phyloP scores from a whole-genome alignment of 2,329 filamentous ascomycete species.

The Colletotrichum kahawae region DNA sequence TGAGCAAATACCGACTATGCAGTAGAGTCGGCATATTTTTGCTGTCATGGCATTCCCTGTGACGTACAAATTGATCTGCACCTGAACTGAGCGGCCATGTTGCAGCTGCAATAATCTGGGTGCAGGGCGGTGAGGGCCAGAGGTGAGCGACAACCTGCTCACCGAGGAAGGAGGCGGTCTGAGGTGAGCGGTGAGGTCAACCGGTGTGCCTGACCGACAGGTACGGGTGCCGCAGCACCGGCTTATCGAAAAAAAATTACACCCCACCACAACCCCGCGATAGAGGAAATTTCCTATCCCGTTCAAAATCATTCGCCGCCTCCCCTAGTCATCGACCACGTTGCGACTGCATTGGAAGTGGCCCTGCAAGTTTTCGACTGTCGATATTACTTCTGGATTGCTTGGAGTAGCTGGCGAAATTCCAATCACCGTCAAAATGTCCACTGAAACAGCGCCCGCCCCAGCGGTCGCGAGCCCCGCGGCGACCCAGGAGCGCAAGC shows the following conservation, averaged over 20 bases:
- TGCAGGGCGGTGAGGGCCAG: background rate
- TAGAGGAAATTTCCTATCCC: constrained; percentile 21
- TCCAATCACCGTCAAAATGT: background rate
- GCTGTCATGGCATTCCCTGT: background rate
- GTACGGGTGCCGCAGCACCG: background rate
- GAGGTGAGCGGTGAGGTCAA: background rate
- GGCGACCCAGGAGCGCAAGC: constrained; percentile 51
- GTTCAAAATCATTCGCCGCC: constrained; percentile 17
- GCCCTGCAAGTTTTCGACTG: background rate
- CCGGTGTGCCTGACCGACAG: background rate
- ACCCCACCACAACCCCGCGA: constrained; percentile 23
- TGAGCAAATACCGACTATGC: background rate
- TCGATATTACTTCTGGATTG: background rate
- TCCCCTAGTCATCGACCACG: background rate
- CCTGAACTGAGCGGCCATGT: background rate
- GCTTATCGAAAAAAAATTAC: constrained; percentile 9
- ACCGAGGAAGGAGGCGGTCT: background rate
- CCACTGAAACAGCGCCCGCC: background rate
- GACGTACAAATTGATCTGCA: background rate
- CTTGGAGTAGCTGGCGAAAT: background rate
- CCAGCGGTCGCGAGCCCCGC: constrained; percentile 9
- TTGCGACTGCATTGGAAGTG: background rate
- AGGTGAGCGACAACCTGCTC: background rate
- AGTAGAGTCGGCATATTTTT: background rate
- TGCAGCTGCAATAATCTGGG: background rate